These are phyloP conservation scores for Boletus rubroflammeus DNA, from an alignment of 768 basidiomycete genomes.

Conservation along the genomic window DNA sequence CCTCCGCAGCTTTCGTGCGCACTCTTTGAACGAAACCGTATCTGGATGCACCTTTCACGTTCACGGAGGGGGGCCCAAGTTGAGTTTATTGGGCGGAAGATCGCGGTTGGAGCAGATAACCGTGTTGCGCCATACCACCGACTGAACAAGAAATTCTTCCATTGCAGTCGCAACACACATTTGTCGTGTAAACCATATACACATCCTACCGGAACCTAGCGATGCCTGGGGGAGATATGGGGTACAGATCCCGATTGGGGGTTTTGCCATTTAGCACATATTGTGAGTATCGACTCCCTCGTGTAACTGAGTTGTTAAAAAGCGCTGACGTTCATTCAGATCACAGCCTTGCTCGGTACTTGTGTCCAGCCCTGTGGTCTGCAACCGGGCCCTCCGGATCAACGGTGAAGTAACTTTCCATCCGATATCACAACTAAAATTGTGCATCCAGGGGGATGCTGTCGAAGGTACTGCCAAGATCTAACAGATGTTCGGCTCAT, in stretches of 20 bases:
- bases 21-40: conserved; percentile 9
- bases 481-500: not conserved
- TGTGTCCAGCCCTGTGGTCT: conserved; percentile 4
- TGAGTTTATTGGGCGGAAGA: conserved; percentile 11
- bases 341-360: conserved; percentile 9
- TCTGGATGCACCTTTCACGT: conserved; percentile 6
- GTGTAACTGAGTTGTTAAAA: conserved; percentile 4
- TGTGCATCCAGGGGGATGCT: conserved; percentile 10
- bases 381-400: conserved; percentile 3
- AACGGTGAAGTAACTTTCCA: conserved; percentile 6
- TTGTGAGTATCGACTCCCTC: conserved; percentile 9
- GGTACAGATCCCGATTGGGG: conserved; percentile 16
- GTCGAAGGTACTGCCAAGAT: not conserved
- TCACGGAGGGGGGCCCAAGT: not conserved
- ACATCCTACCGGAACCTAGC: conserved; percentile 1
- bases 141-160: conserved; percentile 12
- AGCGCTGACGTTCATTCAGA: conserved; percentile 10
- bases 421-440: conserved; percentile 21
- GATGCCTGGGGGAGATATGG: conserved; percentile 17
- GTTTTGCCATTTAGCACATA: conserved; percentile 1
- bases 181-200: conserved; percentile 13
- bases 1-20: conserved; percentile 7
- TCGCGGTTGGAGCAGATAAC: conserved; percentile 8
- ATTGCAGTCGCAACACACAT: conserved; percentile 10
- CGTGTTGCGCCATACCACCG: conserved; percentile 5